Conservation (phyloP, 257 asterid species). For the Mitragyna speciosa region DNA sequence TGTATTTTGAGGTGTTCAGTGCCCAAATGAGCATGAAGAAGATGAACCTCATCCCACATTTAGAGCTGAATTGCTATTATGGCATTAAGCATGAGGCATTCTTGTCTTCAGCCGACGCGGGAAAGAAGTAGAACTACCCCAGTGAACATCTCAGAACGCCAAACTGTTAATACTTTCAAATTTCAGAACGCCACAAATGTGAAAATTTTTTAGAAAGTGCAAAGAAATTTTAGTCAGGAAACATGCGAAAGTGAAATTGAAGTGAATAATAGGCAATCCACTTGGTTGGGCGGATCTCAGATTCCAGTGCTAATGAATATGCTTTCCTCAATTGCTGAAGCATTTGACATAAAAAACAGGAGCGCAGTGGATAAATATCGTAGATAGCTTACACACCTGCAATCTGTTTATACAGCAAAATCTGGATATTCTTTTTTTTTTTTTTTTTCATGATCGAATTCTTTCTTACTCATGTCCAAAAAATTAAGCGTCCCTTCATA, state of each 20-base stretch:
- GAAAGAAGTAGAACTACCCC: not conserved
- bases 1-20: too few relatives aligned
- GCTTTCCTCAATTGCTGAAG: not conserved
- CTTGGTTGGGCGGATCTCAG: not conserved
- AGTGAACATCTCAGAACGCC: not conserved
- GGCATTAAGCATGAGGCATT: not conserved
- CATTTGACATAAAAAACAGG: too few relatives aligned
- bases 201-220: not conserved
- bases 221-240: not conserved
- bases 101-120: too few relatives aligned
- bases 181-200: not conserved
- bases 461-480: not conserved
- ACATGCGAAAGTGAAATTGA: too few relatives aligned
- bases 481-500: not conserved
- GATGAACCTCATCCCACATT: too few relatives aligned
- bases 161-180: too few relatives aligned
- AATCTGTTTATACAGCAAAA: not conserved
- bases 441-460: not conserved
- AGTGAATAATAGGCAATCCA: not conserved
- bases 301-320: not conserved
- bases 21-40: too few relatives aligned
- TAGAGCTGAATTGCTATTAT: too few relatives aligned
- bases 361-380: too few relatives aligned
- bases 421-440: not conserved
- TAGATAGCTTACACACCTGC: not conserved